phyloP scores from a whole-genome alignment of 768 basidiomycete species.

The Baorangia bicolor region DNA sequence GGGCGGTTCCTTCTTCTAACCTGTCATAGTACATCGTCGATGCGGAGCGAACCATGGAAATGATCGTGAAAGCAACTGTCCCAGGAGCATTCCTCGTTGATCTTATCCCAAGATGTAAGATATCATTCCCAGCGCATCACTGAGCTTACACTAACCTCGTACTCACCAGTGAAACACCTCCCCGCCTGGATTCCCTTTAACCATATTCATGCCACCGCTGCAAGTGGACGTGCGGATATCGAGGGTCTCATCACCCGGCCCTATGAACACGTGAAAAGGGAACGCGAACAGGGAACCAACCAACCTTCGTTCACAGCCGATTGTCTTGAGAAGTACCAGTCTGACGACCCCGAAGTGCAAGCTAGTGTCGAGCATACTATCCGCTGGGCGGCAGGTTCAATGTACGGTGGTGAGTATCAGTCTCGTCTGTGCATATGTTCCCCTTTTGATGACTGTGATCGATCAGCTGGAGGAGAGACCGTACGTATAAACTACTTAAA shows the following conservation, averaged over 20 bases:
- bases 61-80: conserved; percentile 22
- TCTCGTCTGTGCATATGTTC: neutral
- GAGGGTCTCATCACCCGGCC: conserved; percentile 14
- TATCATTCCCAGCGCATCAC: neutral
- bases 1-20: neutral
- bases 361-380: conserved; percentile 6
- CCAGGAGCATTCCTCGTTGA: conserved; percentile 33
- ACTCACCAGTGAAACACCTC: conserved; percentile 25
- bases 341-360: conserved; percentile 2
- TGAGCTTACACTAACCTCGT: neutral
- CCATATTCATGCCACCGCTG: conserved; percentile 7
- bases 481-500: neutral
- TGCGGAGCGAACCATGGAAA: conserved; percentile 27
- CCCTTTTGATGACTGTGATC: neutral
- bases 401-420: conserved; percentile 18
- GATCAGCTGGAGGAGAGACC: conserved; percentile 5
- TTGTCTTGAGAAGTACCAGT: conserved; percentile 11
- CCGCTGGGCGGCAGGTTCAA: conserved; percentile 17
- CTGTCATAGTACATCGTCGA: conserved; percentile 27
- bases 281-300: conserved; percentile 11
- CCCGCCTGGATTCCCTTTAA: conserved; percentile 27
- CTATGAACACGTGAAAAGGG: conserved; percentile 25
- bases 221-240: conserved; percentile 6
- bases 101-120: conserved; percentile 26
- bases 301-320: conserved; percentile 18